phyloP scores from a whole-genome alignment of 2,329 filamentous ascomycete species.

The Alternaria hordeiaustralica region DNA sequence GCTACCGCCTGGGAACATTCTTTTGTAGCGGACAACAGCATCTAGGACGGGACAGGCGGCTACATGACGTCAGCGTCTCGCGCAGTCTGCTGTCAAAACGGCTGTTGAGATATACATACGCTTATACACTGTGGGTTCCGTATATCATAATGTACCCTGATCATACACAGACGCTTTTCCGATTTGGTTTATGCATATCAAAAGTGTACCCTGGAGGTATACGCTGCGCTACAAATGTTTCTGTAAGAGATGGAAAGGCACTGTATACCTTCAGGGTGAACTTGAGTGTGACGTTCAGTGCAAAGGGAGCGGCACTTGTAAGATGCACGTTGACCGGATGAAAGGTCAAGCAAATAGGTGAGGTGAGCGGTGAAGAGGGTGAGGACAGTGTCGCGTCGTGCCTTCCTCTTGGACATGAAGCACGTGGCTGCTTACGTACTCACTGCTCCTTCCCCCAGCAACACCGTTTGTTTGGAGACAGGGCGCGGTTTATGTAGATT shows the following conservation, averaged over 20 bases:
- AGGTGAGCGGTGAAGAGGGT: background rate
- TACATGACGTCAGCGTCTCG: background rate
- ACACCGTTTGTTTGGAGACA: background rate
- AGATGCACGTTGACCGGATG: background rate
- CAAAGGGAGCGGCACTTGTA: background rate
- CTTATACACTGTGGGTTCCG: background rate
- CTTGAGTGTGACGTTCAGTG: background rate
- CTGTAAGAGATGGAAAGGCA: background rate
- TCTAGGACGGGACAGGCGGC: background rate
- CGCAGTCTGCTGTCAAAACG: background rate
- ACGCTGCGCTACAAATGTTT: background rate
- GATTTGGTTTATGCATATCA: background rate
- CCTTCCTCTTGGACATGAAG: background rate
- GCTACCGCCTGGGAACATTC: background rate
- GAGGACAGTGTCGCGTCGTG: background rate
- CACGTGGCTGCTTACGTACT: background rate
- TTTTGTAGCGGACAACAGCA: background rate
- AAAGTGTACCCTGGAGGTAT: background rate
- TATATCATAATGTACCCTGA: background rate
- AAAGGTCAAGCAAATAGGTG: background rate
- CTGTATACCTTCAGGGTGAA: background rate
- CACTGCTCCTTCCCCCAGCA: background rate
- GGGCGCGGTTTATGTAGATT: background rate
- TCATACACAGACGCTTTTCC: background rate
- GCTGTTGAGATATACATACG: background rate